Base-by-base conservation (phyloP, 495 filamentous ascomycete species). In the Lasiosphaeriaceae sp. region DNA sequence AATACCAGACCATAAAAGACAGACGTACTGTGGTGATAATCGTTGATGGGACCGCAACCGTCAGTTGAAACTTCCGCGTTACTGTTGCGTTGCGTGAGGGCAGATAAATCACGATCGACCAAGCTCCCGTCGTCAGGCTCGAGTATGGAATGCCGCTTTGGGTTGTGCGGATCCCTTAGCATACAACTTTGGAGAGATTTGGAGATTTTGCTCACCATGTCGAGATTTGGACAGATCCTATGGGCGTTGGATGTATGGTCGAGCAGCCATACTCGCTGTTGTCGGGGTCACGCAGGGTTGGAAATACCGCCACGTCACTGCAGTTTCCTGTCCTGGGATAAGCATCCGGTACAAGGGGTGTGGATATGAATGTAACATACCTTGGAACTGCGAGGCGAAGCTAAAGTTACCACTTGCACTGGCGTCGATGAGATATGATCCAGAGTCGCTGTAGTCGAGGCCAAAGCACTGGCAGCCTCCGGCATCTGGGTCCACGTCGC, bases 371-470 rank as follows among this genome's bases (percentile, higher is more conserved):
- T 6, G 16, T 8, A 26, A 52, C 47, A 3, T 19, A 61, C 62
- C 62, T 45, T 51, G 34, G 20, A 65, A 59, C 34, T 46, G 26
- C 0, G 62, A 61, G 12, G 62, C 62, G 17, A 58, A 65, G 31
- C 58, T 65, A 29, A 65, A 61, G 37, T 61, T 65, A 2, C 62
- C 57, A 11, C 50, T 46, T 3, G 31, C 31, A 16, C 34, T 56
- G 16, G 35, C 52, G 17, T 61, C 59, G 23, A 65, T 49, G n/a
- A 65, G 55, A 26, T 65, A 65, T 8, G 58, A 61, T 12, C 58
- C 62, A 7, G 45, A 29, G 12, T 65, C 56, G 1, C 54, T 37
- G 29, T 61, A 65, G 52, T 61, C 62, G 5, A 65, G 22, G 0
- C 58, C 55, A 5, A 29, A 51, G 22, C 31, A 56, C n/a, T 59